Percentiles rank a stretch among this genome's conserved stretches.
phyloP scores from a whole-genome alignment of 345 rosid genomes.

The Bruguiera gymnorhiza region DNA sequence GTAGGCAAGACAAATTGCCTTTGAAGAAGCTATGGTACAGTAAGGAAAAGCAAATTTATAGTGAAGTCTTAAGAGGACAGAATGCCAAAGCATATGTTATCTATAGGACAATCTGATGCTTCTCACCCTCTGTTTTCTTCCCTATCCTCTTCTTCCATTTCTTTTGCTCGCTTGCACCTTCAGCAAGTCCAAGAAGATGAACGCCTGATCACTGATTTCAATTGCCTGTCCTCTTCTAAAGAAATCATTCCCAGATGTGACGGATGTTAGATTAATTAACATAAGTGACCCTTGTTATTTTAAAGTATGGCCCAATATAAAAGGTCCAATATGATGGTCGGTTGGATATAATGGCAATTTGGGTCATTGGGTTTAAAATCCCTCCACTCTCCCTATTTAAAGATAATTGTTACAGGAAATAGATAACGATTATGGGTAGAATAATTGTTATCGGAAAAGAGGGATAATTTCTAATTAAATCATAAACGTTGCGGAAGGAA shows the following conservation, averaged over 20 bases:
- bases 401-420: too few relatives aligned
- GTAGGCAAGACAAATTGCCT: conserved; percentile 29
- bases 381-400: too few relatives aligned
- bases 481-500: too few relatives aligned
- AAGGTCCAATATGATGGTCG: too few relatives aligned
- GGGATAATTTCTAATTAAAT: too few relatives aligned
- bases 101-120: not conserved
- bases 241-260: conserved; percentile 62
- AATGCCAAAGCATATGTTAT: conserved; percentile 22
- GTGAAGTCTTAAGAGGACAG: conserved; percentile 17
- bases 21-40: conserved; percentile 35
- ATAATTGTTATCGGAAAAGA: too few relatives aligned
- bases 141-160: not conserved
- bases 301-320: too few relatives aligned
- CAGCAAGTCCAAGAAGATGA: conserved; percentile 28
- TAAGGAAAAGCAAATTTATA: conserved; percentile 8
- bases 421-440: too few relatives aligned
- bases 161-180: not conserved
- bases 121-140: not conserved
- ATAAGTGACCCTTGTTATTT: too few relatives aligned
- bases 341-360: too few relatives aligned
- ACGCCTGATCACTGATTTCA: conserved; percentile 46
- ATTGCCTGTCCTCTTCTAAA: conserved; percentile 58
- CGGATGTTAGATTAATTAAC: too few relatives aligned
- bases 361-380: too few relatives aligned